Evolutionary conservation across 1,284 basidiomycete species (phyloP).

Genomic region (Vanrija sp.): DNA sequence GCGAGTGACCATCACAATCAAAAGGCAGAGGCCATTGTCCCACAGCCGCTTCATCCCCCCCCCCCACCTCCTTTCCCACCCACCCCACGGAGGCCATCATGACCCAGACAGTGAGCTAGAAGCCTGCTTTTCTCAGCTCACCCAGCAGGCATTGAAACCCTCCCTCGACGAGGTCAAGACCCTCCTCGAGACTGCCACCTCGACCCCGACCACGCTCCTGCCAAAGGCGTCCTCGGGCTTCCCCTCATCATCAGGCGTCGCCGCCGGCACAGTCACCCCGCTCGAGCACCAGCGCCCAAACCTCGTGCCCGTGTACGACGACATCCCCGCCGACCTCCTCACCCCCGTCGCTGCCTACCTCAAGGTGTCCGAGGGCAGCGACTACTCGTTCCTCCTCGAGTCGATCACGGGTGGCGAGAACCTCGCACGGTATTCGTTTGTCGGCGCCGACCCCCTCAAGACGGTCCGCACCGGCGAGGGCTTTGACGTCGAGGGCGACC

Average conservation of each 20-base stretch:
- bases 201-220: constrained; percentile 35
- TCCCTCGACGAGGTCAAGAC: constrained; percentile 37
- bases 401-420: constrained; percentile 88
- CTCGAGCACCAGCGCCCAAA: constrained; percentile 26
- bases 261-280: constrained; percentile 8
- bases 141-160: constrained; percentile 14
- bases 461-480: constrained; percentile 82
- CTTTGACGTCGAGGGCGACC: constrained; percentile 81
- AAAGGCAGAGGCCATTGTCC: background rate
- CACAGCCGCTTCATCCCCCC: no score
- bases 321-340: constrained; percentile 90
- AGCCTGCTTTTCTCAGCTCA: background rate
- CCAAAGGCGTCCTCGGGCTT: constrained; percentile 26
- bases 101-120: constrained; percentile 15
- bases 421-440: constrained; percentile 90
- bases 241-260: constrained; percentile 24
- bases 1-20: no score
- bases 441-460: constrained; percentile 95
- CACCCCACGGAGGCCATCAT: constrained; percentile 6
- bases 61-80: background rate
- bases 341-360: constrained; percentile 98
- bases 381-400: constrained; percentile 89
- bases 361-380: constrained; percentile 83
- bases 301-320: constrained; percentile 77
- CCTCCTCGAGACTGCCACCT: constrained; percentile 28